Conservation (phyloP, 768 basidiomycete genomes). For the Suillus weaverae region DNA sequence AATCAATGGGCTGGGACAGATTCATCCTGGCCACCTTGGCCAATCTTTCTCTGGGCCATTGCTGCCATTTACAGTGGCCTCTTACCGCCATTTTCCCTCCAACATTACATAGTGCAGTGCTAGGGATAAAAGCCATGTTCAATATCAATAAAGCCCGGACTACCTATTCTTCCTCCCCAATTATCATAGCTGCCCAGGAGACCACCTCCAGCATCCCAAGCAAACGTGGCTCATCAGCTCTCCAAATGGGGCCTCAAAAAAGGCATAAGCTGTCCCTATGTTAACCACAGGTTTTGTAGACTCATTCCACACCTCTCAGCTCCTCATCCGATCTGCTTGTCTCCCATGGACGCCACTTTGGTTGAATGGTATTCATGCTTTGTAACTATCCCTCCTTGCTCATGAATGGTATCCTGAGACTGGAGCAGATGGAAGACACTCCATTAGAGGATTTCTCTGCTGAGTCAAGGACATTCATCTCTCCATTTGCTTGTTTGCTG, state of each 20-base stretch:
- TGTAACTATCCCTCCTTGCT: too few species aligned
- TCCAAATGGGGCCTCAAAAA: slow-evolving; percentile 18
- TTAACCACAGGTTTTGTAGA: background rate
- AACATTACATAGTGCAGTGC: background rate
- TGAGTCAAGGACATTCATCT: too few species aligned
- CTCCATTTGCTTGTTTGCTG: too few species aligned
- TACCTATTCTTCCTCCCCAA: background rate
- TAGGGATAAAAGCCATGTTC: background rate
- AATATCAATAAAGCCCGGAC: background rate
- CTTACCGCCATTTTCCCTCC: too few species aligned
- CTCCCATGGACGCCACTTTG: background rate
- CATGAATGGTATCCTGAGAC: too few species aligned
- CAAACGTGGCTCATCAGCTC: background rate
- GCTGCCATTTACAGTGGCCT: too few species aligned
- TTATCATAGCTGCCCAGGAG: background rate
- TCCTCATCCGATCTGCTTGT: background rate
- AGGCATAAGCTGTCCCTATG: background rate
- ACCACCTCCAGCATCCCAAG: background rate
- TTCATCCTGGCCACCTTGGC: too few species aligned
- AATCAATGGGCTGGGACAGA: too few species aligned
- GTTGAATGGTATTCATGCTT: too few species aligned
- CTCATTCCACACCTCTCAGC: background rate
- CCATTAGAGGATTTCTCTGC: too few species aligned
- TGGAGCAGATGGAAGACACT: too few species aligned
- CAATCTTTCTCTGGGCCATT: too few species aligned